Conservation (phyloP, 495 filamentous ascomycete species). For the Aspergillus panamensis region DNA sequence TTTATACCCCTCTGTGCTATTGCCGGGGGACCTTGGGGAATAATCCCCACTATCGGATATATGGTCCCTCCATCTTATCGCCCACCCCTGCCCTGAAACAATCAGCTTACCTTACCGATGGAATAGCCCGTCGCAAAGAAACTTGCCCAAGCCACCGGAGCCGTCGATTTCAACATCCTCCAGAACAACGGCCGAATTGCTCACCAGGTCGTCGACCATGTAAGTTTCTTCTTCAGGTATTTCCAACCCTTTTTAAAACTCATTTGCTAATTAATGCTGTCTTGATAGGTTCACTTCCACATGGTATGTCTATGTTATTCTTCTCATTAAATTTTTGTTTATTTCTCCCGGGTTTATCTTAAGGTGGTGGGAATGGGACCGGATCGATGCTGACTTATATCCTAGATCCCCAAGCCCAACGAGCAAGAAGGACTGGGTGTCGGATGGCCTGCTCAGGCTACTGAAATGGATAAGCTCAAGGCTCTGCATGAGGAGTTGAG, state of each 20-base stretch:
- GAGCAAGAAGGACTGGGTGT: constrained; percentile 74
- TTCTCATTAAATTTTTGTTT: not conserved
- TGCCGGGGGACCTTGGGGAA: constrained; percentile 23
- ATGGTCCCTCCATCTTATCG: no score
- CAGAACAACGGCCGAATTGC: constrained; percentile 94
- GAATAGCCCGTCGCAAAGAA: constrained; percentile 79
- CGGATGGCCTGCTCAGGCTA: constrained; percentile 70
- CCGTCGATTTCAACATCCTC: constrained; percentile 83
- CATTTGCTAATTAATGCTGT: not conserved
- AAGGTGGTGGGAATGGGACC: no score
- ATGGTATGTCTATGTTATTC: constrained; percentile 55
- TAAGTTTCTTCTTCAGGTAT: constrained; percentile 38
- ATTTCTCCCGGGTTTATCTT: no score
- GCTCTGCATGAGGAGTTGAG: constrained; percentile 77
- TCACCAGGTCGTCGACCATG: constrained; percentile 95
- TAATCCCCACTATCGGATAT: no score
- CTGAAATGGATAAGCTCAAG: constrained; percentile 83
- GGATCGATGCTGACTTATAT: constrained; percentile 18
- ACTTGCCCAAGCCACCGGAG: constrained; percentile 71
- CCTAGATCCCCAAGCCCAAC: constrained; percentile 93
- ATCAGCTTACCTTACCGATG: not conserved
- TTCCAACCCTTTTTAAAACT: no score
- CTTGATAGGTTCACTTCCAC: constrained; percentile 79
- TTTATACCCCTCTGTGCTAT: no score
- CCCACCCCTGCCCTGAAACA: not conserved